Evolutionary conservation across 179 eudicot genomes (phyloP).

Genomic region (Spergularia azorica): DNA sequence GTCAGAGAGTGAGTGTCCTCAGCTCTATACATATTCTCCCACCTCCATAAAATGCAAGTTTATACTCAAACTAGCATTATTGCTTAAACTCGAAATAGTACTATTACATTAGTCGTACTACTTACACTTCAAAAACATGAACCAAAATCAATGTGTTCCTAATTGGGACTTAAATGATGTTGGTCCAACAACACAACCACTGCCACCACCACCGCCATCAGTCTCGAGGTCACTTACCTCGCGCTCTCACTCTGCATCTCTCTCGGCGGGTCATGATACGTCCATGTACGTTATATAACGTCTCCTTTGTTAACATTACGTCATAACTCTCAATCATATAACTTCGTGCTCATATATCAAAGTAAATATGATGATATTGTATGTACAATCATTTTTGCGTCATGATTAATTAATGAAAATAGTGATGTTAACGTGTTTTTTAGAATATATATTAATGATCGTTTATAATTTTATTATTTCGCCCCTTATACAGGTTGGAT

Average conservation of each 20-base stretch:
- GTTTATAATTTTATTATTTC: neutral
- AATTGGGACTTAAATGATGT: slow-evolving; percentile 51
- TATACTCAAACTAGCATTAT: neutral
- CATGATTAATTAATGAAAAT: too few relatives aligned
- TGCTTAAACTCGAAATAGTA: neutral
- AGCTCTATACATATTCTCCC: neutral
- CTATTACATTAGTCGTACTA: neutral
- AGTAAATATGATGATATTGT: neutral
- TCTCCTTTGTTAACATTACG: too few relatives aligned
- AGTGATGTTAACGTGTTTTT: neutral
- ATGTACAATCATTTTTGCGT: neutral
- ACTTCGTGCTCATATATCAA: neutral
- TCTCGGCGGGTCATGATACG: slow-evolving; percentile 30
- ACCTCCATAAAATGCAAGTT: neutral
- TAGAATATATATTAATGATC: too few relatives aligned
- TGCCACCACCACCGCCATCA: neutral
- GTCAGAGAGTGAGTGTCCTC: neutral
- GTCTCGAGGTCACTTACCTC: slow-evolving; percentile 20
- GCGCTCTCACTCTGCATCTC: slow-evolving; percentile 37
- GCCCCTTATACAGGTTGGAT: slow-evolving; percentile 44
- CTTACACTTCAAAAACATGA: slow-evolving; percentile 7
- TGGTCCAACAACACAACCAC: neutral
- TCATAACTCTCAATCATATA: too few relatives aligned
- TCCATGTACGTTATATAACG: slow-evolving; percentile 32
- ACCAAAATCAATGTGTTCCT: slow-evolving; percentile 58